Evolutionary conservation across 805 yeast genomes (phyloP).

Genomic region (Yamadazyma nakazawae): DNA sequence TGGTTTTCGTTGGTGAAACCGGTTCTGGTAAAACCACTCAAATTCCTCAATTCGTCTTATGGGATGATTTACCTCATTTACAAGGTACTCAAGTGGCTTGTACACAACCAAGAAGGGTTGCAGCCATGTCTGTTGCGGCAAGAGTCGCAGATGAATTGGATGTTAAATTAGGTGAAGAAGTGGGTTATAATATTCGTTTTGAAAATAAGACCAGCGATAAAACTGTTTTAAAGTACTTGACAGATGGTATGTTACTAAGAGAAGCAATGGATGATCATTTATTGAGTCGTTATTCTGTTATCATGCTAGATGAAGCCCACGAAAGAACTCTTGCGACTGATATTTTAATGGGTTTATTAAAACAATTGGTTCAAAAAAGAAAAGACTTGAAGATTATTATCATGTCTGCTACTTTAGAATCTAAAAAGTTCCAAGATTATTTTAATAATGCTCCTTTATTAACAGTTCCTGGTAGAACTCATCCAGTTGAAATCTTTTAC

Average conservation of each 20-base stretch:
- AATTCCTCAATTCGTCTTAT: conserved; percentile 92
- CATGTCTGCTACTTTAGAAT: conserved; percentile 98
- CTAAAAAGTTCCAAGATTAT: conserved; percentile 89
- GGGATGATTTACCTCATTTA: conserved; percentile 89
- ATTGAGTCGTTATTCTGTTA: conserved; percentile 76
- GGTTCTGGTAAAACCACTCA: conserved; percentile 99
- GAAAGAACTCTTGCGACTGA: conserved; percentile 97
- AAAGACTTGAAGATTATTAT: conserved; percentile 87
- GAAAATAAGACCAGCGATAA: conserved; percentile 81
- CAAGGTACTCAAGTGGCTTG: conserved; percentile 86
- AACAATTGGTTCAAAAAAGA: conserved; percentile 75
- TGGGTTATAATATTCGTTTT: conserved; percentile 92
- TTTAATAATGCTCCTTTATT: conserved; percentile 89
- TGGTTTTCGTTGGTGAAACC: conserved; percentile 98
- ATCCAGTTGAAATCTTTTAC: conserved; percentile 93
- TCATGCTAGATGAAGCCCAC: conserved; percentile 95
- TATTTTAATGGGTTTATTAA: conserved; percentile 90
- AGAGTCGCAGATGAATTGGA: conserved; percentile 98
- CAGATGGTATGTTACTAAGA: conserved; percentile 96
- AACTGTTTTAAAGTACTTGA: conserved; percentile 91
- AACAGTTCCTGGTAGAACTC: conserved; percentile 98
- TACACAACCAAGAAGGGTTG: conserved; percentile 97
- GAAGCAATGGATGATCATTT: conserved; percentile 97
- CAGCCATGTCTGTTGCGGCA: conserved; percentile 97
- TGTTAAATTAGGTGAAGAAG: conserved; percentile 87